These are phyloP conservation scores for Beta macrorhiza DNA, from an alignment of 179 eudicot species.

Conservation along the genomic window DNA sequence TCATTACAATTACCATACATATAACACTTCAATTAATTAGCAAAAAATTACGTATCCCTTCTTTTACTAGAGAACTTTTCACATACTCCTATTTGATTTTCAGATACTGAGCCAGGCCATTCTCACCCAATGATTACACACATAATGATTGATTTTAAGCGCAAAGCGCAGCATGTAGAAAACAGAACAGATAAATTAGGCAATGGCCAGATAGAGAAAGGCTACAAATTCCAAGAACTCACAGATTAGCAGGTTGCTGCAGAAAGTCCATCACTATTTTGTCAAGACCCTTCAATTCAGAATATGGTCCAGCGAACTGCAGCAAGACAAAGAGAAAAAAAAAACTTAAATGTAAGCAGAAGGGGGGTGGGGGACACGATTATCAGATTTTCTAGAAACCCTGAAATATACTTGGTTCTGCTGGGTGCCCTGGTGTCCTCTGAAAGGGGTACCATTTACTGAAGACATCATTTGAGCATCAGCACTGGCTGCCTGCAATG, in stretches of 20 bases:
- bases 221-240: slow-evolving; percentile 33
- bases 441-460: slow-evolving; percentile 42
- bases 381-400: neutral
- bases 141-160: neutral
- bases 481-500: slow-evolving; percentile 36
- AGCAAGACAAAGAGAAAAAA: neutral
- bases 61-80: neutral
- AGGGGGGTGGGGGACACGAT: neutral
- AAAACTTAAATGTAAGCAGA: too few relatives aligned
- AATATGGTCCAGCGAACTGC: slow-evolving; percentile 46
- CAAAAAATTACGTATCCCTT: too few relatives aligned
- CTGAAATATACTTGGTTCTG: slow-evolving; percentile 50
- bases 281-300: slow-evolving; percentile 53
- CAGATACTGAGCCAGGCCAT: neutral
- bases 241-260: slow-evolving; percentile 61
- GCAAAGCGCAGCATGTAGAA: neutral
- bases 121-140: neutral
- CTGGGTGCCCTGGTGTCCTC: slow-evolving; percentile 54
- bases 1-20: too few relatives aligned
- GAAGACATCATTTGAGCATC: slow-evolving; percentile 36
- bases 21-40: too few relatives aligned
- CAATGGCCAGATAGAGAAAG: neutral
- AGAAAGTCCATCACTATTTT: slow-evolving; percentile 54
- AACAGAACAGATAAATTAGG: neutral
- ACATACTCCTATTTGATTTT: neutral